Base-by-base conservation (phyloP, 768 basidiomycete species). In the Russula sp. region DNA sequence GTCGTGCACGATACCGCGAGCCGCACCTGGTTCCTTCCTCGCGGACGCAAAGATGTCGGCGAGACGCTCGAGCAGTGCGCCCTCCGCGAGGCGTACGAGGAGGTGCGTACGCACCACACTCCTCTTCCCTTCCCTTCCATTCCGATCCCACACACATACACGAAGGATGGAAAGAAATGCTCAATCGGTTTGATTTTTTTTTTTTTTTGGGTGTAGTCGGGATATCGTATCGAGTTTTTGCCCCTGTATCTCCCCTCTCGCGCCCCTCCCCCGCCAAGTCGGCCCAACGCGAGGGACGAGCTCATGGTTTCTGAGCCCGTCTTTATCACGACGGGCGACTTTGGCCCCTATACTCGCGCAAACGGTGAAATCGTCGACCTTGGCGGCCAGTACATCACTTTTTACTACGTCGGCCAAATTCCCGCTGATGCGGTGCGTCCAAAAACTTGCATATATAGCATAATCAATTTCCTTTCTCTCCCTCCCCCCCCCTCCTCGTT, bases 1-100 rank as follows among this genome's bases (percentile, higher is more conserved):
- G 63, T 87, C 5, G 66, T 86, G 0, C 58, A 56, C 36, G 69
- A 73, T 8, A 51, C 55, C 5, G 43, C 45, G 25, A 11, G 2
- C 8, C 1, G 22, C 8, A 68, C 73, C n/a, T 87, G 78, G 78
- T 85, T 87, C 69, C 74, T 87, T 4, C 86, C 86, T 0, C 78
- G 78, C 54, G 86, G 86, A 8, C 72, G 86, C 49, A 88, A 87
- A 70, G 86, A 88, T 69, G 66, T 81, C 0, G 84, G 84, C 6
- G 86, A 88, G 73, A 79, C 78, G 2, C 69, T 86, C 32, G 85
- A 86, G 68, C 70, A 78, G 49, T 69, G 85, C 0, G 85, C 82
- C 0, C 70, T 87, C 43, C 73, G 86, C 48, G 86, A 87, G 72
- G 85, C 82, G 5, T 81, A 84, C 68, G 85, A 87, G 69, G 85